Evolutionary conservation across 2,329 filamentous ascomycete genomes (phyloP).

Genomic region (Fusarium coffeatum): DNA sequence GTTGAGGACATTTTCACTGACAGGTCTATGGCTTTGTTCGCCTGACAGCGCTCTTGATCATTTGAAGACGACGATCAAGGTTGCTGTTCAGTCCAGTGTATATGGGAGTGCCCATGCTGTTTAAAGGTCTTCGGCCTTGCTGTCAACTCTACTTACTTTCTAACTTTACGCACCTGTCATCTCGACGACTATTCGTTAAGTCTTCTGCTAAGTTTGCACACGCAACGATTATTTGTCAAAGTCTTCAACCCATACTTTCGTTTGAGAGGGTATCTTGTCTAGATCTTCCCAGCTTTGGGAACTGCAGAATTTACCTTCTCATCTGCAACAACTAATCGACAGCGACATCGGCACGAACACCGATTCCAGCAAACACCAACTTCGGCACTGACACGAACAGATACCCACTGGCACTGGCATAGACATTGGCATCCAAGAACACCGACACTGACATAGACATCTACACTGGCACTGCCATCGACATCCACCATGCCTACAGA

Average conservation of each 20-base stretch:
- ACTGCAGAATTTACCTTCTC: neutral
- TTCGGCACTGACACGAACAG: neutral
- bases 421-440: too few relatives aligned
- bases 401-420: neutral
- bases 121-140: constrained; percentile 3
- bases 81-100: constrained; percentile 4
- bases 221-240: neutral
- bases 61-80: neutral
- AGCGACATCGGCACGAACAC: neutral
- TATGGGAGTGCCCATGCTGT: neutral
- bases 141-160: neutral
- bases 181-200: neutral
- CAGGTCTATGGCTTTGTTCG: constrained; percentile 1
- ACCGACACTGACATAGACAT: too few relatives aligned
- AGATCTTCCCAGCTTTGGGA: neutral
- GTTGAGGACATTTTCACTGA: neutral
- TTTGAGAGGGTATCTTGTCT: neutral
- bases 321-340: neutral
- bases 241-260: neutral
- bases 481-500: neutral
- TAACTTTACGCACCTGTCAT: neutral
- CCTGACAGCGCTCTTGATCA: neutral
- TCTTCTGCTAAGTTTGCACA: too few relatives aligned
- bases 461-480: neutral
- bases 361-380: neutral